Percentiles rank a stretch among this genome's conserved stretches.
Evolutionary conservation across 176 grass and related monocot species (phyloP).

Genomic region (Ananas comosus): DNA sequence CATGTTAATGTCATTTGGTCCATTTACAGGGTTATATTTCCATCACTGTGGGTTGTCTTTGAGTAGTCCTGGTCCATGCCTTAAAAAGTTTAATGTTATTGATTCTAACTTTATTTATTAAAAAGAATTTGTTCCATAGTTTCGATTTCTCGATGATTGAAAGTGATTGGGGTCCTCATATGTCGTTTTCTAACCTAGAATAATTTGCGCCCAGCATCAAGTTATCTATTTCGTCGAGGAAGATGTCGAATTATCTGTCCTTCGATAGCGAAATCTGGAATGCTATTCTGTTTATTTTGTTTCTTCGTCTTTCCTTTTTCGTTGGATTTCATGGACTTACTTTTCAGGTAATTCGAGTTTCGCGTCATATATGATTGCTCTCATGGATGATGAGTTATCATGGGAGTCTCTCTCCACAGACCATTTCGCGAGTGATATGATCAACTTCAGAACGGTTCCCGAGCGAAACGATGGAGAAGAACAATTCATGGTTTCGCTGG

Average conservation of each 20-base stretch:
- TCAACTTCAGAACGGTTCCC: slow-evolving; percentile 24
- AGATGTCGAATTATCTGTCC: background rate
- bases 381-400: slow-evolving; percentile 39
- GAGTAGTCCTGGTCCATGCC: too few relatives aligned
- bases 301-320: background rate
- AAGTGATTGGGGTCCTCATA: background rate
- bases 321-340: slow-evolving; percentile 2
- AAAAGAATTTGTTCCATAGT: background rate
- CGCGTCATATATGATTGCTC: background rate
- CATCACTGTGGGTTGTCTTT: too few relatives aligned
- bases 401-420: slow-evolving; percentile 35
- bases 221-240: background rate
- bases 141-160: background rate
- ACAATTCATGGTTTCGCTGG: slow-evolving; percentile 43
- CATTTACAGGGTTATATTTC: background rate
- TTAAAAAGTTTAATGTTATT: background rate
- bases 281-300: background rate
- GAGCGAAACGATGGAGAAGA: slow-evolving; percentile 21
- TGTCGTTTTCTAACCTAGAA: background rate
- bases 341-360: slow-evolving; percentile 30
- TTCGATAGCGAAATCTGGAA: background rate
- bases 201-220: background rate
- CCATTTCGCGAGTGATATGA: slow-evolving; percentile 21
- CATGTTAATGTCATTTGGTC: background rate
- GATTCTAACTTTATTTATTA: too few relatives aligned